Evolutionary conservation across 202 grass and related monocot species (phyloP).

Genomic region (Bolboschoenoplectus hybrid): DNA sequence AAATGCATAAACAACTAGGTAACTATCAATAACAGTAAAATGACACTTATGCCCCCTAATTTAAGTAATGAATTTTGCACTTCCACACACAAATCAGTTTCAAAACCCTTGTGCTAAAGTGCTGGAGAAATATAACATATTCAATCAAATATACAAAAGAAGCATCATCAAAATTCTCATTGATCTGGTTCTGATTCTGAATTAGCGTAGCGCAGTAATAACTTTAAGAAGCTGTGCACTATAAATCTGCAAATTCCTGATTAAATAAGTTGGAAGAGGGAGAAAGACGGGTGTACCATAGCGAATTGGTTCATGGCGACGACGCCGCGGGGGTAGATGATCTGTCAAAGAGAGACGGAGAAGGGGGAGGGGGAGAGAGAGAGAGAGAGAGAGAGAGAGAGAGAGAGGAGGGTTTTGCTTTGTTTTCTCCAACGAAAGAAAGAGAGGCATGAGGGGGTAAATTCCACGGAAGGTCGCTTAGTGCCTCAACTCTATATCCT

Average conservation of each 20-base stretch:
- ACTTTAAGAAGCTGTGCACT: background rate
- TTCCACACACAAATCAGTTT: background rate
- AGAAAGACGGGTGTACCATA: background rate
- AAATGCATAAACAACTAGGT: background rate
- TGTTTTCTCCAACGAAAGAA: background rate
- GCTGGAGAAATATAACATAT: background rate
- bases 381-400: background rate
- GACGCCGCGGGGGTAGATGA: background rate
- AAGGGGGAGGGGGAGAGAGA: background rate
- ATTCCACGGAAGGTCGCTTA: background rate
- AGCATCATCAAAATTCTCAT: background rate
- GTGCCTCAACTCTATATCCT: background rate
- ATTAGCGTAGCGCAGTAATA: background rate
- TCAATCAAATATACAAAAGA: background rate
- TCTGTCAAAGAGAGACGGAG: background rate
- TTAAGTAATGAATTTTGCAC: background rate
- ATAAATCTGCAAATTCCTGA: background rate
- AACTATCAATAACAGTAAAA: background rate
- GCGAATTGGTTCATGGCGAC: constrained; percentile 32
- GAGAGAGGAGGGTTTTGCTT: background rate
- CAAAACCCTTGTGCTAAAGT: background rate
- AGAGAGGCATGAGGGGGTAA: background rate
- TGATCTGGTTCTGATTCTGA: background rate
- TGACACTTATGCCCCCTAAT: background rate
- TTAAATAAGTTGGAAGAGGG: background rate